Evolutionary conservation across 176 grass and related monocot species (phyloP).

Genomic region (Paspalum vaginatum): DNA sequence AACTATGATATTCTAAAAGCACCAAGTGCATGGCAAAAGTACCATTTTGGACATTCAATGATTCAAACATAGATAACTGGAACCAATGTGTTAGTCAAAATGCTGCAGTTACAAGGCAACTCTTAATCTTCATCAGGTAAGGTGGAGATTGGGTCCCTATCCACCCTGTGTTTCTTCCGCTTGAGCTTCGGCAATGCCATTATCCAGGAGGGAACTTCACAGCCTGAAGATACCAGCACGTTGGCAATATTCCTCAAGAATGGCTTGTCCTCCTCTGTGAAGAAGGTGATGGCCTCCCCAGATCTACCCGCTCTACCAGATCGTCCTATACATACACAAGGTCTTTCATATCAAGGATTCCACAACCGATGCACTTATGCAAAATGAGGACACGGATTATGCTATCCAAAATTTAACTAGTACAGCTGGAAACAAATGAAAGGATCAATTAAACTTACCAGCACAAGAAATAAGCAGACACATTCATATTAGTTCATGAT

Average conservation of each 20-base stretch:
- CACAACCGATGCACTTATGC: neutral
- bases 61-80: conserved; percentile 41
- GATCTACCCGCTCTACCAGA: conserved; percentile 85
- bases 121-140: conserved; percentile 54
- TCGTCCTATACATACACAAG: conserved; percentile 54
- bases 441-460: neutral
- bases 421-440: neutral
- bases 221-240: conserved; percentile 74
- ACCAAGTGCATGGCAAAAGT: too few species aligned
- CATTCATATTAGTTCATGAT: neutral
- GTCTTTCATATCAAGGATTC: neutral
- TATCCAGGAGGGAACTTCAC: conserved; percentile 94
- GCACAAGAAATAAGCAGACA: neutral
- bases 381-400: neutral
- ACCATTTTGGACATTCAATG: too few species aligned
- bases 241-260: conserved; percentile 92
- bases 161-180: conserved; percentile 75
- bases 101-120: neutral
- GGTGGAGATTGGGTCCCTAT: conserved; percentile 66
- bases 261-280: conserved; percentile 93
- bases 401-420: neutral
- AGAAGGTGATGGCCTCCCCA: conserved; percentile 86
- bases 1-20: too few species aligned
- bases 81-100: conserved; percentile 34
- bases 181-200: conserved; percentile 82